Conservation (phyloP, 352 stramenopile species). For the Phytophthora multivora region DNA sequence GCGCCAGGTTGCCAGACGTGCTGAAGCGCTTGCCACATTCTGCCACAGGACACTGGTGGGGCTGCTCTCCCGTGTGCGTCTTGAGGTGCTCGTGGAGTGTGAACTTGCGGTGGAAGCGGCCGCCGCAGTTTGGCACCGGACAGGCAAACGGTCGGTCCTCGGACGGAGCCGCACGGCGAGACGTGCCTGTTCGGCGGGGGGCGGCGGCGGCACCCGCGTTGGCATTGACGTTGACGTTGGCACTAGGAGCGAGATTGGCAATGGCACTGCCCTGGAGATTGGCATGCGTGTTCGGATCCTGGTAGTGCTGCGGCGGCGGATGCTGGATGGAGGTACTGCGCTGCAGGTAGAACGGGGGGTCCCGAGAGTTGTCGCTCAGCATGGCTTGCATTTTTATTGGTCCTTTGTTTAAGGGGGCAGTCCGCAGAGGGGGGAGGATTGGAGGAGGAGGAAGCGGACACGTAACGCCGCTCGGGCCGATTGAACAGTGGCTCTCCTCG, state of each 20-base stretch:
- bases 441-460: slow-evolving; percentile 10
- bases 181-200: slow-evolving; percentile 13
- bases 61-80: slow-evolving; percentile 85
- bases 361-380: slow-evolving; percentile 32
- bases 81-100: slow-evolving; percentile 82
- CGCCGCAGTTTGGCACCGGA: slow-evolving; percentile 46
- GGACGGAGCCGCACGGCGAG: slow-evolving; percentile 37
- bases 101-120: slow-evolving; percentile 77
- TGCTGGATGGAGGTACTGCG: slow-evolving; percentile 23
- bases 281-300: slow-evolving; percentile 27
- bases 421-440: not conserved
- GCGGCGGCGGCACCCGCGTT: slow-evolving; percentile 7
- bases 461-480: slow-evolving; percentile 24
- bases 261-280: slow-evolving; percentile 34
- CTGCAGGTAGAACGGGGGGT: slow-evolving; percentile 43
- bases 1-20: slow-evolving; percentile 62
- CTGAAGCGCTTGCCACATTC: slow-evolving; percentile 69
- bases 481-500: slow-evolving; percentile 40
- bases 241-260: slow-evolving; percentile 33
- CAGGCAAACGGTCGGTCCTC: slow-evolving; percentile 41
- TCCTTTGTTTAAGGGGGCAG: not conserved
- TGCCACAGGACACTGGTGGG: slow-evolving; percentile 61
- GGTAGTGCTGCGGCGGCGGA: slow-evolving; percentile 9
- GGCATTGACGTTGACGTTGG: slow-evolving; percentile 25
- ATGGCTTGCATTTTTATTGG: slow-evolving; percentile 42